Base-by-base conservation (phyloP, 345 rosid species). In the Salix purpurea region DNA sequence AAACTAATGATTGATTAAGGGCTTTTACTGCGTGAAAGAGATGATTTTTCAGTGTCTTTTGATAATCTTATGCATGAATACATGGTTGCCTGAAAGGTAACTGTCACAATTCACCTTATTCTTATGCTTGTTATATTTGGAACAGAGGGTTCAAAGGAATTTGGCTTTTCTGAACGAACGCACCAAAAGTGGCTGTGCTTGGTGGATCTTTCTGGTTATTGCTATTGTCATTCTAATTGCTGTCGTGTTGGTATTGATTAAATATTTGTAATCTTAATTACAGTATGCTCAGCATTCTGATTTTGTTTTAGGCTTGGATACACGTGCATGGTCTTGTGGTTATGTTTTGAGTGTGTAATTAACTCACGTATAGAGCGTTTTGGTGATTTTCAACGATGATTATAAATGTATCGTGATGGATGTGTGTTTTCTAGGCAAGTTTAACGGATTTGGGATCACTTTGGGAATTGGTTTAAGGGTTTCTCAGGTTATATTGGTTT, bases 91-190 rank as follows among this genome's bases (percentile, higher is more conserved):
- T 48, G 39, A 70, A 26, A 26, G 36, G 39, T 7, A 46, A 48
- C 19, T 30, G 4, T 24, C 21, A 37, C 23, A 3, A 7, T n/a
- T 24, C 23, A 37, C 21, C 14, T 50, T 19, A 69, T n/a, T n/a
- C 32, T 30, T 23, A 61, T 52, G 8, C 60, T 83, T 72, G 67
- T 74, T 71, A 28, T 70, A 58, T 72, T 28, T 76, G 34, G 46
- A 74, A 81, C 97, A 96, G 99, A 83, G 97, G 68, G 97, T 94
- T 85, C 97, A 91, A 87, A 96, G 88, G 90, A 88, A 83, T 86
- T 87, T 96, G 87, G 98, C 97, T 7, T 69, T 91, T 40, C 80
- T 96, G 95, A 96, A 92, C 84, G 92, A 88, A 88, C 94, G 97
- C 48, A 91, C 97, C 67, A 91, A 85, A 85, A 95, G 97, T 39